Percentiles rank a stretch among this genome's conserved stretches.
Conservation (phyloP, 2,329 filamentous ascomycete species). For the Leptographium procerum region DNA sequence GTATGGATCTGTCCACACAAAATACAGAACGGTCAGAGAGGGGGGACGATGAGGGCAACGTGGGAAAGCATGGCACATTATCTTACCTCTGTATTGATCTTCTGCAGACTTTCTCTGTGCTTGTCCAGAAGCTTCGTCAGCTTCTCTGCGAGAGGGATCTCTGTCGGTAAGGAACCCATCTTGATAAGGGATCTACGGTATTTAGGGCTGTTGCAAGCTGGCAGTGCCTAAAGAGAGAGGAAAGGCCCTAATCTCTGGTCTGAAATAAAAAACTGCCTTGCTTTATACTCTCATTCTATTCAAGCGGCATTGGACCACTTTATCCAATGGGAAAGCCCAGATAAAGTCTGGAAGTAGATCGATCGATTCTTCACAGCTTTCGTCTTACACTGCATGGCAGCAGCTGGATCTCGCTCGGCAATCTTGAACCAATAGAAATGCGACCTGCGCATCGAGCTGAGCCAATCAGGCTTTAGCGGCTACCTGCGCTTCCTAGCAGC, state of each 20-base stretch:
- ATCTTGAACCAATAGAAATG: not conserved
- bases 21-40: not conserved
- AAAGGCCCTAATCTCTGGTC: too few species aligned
- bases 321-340: not conserved
- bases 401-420: not conserved
- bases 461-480: not conserved
- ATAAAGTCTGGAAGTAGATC: not conserved
- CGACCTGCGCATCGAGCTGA: not conserved
- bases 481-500: too few species aligned
- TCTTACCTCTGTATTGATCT: not conserved
- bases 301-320: not conserved
- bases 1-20: slow-evolving; percentile 18
- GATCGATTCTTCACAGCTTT: not conserved
- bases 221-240: not conserved
- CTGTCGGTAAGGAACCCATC: not conserved
- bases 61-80: not conserved
- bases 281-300: too few species aligned
- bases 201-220: not conserved
- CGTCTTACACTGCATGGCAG: too few species aligned
- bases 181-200: too few species aligned
- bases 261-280: not conserved
- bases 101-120: not conserved
- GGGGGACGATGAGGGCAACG: too few species aligned
- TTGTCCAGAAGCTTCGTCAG: not conserved
- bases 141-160: not conserved